A percentile compares a stretch with the other conserved stretches of the same genome.
Evolutionary conservation across 2,329 filamentous ascomycete genomes (phyloP).

Genomic region (Xylogone sp.): DNA sequence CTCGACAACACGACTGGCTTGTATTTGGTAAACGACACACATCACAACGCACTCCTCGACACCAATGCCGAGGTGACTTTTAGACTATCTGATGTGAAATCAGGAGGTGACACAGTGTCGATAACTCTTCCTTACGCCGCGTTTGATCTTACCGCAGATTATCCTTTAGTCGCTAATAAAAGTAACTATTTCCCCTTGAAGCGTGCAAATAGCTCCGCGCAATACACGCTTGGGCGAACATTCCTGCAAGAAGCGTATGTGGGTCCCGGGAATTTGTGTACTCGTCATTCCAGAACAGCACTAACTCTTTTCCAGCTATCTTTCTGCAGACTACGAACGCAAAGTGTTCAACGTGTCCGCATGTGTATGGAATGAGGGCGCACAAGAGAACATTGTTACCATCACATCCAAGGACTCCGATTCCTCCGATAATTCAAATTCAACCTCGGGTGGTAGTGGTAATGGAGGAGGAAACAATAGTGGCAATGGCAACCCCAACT

Average conservation of each 20-base stretch:
- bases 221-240: slow-evolving; percentile 23
- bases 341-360: slow-evolving; percentile 35
- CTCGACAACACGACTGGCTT: slow-evolving; percentile 22
- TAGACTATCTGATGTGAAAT: slow-evolving; percentile 18
- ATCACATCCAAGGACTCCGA: slow-evolving; percentile 2
- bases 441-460: background rate
- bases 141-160: slow-evolving; percentile 20
- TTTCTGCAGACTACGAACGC: slow-evolving; percentile 35
- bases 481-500: background rate
- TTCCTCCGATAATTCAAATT: background rate
- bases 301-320: background rate
- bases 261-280: slow-evolving; percentile 11
- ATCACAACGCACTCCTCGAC: slow-evolving; percentile 20
- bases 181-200: slow-evolving; percentile 24
- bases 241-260: slow-evolving; percentile 28
- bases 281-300: background rate
- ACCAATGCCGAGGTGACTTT: slow-evolving; percentile 27
- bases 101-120: slow-evolving; percentile 14
- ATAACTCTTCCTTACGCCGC: slow-evolving; percentile 23
- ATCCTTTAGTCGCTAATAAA: slow-evolving; percentile 14
- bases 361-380: slow-evolving; percentile 31
- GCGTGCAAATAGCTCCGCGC: slow-evolving; percentile 12
- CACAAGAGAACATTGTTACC: slow-evolving; percentile 17
- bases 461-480: background rate
- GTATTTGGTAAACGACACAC: slow-evolving; percentile 26